phyloP scores from a whole-genome alignment of 208 protist genomes.

The Wallacemonas sp. region DNA sequence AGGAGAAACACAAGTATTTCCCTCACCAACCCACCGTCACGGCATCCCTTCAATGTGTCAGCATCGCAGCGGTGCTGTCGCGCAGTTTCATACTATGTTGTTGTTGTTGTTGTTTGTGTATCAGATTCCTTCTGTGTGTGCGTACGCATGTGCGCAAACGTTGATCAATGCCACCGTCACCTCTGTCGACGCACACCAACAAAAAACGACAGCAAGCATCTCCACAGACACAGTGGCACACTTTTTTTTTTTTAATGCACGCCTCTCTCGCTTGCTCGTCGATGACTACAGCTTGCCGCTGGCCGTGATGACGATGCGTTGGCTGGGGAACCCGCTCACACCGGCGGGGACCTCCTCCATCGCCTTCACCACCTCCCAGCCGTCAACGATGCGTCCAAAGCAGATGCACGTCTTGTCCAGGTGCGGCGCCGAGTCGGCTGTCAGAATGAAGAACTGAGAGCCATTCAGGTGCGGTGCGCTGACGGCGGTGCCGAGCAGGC shows the following conservation, averaged over 20 bases:
- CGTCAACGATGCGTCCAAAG: slow-evolving; percentile 91
- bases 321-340: slow-evolving; percentile 41
- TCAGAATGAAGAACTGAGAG: slow-evolving; percentile 93
- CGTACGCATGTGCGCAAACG: background rate
- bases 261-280: too few species aligned
- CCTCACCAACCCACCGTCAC: too few species aligned
- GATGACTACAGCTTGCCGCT: slow-evolving; percentile 44
- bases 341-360: slow-evolving; percentile 66
- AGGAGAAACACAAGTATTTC: too few species aligned
- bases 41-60: too few species aligned
- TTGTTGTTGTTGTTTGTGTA: background rate
- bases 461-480: slow-evolving; percentile 97
- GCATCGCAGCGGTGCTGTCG: too few species aligned
- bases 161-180: too few species aligned
- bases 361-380: slow-evolving; percentile 80
- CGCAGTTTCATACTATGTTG: too few species aligned
- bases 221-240: too few species aligned
- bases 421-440: slow-evolving; percentile 63
- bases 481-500: slow-evolving; percentile 98
- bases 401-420: slow-evolving; percentile 95
- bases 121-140: background rate
- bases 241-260: too few species aligned
- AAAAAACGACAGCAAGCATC: slow-evolving; percentile 7
- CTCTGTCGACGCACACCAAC: background rate
- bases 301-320: slow-evolving; percentile 58